Percentiles rank a stretch among this genome's conserved stretches.
These are phyloP conservation scores for Cymbopogon citratus DNA, from an alignment of 176 grass and related monocot genomes.

Conservation along the genomic window DNA sequence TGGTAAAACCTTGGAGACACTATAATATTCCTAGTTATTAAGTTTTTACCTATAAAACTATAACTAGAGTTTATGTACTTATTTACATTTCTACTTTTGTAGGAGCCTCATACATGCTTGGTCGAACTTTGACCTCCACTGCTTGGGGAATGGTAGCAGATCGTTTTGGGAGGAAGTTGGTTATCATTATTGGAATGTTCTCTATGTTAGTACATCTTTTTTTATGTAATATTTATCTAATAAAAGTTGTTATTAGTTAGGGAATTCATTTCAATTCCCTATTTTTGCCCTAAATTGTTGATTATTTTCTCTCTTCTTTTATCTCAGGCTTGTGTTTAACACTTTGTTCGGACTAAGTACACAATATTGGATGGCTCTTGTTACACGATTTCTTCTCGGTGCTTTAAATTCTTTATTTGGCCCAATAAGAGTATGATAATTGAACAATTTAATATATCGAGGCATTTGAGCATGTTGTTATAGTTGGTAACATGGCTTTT, in stretches of 20 bases:
- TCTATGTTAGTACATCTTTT: constrained; percentile 52
- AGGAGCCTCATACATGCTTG: constrained; percentile 68
- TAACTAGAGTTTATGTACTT: background rate
- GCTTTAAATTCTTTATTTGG: constrained; percentile 47
- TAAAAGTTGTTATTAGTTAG: too few relatives aligned
- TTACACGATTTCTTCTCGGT: constrained; percentile 47
- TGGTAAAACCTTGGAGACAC: background rate
- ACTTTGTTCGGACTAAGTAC: constrained; percentile 52
- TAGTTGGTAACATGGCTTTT: background rate
- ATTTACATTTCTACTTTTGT: background rate
- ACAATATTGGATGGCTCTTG: constrained; percentile 54
- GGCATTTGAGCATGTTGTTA: background rate
- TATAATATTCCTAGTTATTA: background rate
- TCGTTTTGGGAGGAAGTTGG: constrained; percentile 47
- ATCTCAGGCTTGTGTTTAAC: constrained; percentile 51
- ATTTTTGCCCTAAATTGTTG: too few relatives aligned
- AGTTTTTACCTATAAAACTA: background rate
- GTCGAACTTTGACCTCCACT: constrained; percentile 54
- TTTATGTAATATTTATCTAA: background rate
- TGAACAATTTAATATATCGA: background rate
- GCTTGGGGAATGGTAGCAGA: constrained; percentile 53
- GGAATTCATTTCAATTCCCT: too few relatives aligned
- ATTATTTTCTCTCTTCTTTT: too few relatives aligned
- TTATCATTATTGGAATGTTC: constrained; percentile 41
- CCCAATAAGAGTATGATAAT: constrained; percentile 33